Percentiles rank a stretch among this genome's conserved stretches.
Evolutionary conservation across 345 rosid genomes (phyloP).

Genomic region (Geranium rotundifolium): DNA sequence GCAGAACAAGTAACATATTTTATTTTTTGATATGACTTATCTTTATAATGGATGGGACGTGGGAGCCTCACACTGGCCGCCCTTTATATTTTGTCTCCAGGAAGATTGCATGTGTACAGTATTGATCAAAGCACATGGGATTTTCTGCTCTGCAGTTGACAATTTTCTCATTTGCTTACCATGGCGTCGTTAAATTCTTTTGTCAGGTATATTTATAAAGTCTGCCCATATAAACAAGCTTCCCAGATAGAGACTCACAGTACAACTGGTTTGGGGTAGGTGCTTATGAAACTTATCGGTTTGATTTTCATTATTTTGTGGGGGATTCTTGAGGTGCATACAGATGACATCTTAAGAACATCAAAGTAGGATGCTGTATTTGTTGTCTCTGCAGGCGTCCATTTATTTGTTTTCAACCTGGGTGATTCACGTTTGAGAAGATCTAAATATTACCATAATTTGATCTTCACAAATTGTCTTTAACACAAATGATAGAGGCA

Average conservation of each 20-base stretch:
- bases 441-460: background rate
- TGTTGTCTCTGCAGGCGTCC: no score
- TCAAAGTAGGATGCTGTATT: no score
- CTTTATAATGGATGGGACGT: no score
- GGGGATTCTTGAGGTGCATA: background rate
- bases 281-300: background rate
- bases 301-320: background rate
- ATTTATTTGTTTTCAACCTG: no score
- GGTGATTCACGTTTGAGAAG: background rate
- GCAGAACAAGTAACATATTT: constrained; percentile 57
- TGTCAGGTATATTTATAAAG: constrained; percentile 83
- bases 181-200: background rate
- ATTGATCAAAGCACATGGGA: no score
- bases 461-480: background rate
- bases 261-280: constrained; percentile 66
- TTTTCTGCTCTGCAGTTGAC: background rate
- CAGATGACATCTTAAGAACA: no score
- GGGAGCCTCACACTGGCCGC: no score
- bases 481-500: background rate
- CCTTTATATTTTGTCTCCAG: background rate
- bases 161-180: constrained; percentile 3
- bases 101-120: no score
- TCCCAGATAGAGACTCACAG: constrained; percentile 71
- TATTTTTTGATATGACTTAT: background rate
- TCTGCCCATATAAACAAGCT: constrained; percentile 79